phyloP scores from a whole-genome alignment of 768 basidiomycete species.

The Tremella mesenterica region DNA sequence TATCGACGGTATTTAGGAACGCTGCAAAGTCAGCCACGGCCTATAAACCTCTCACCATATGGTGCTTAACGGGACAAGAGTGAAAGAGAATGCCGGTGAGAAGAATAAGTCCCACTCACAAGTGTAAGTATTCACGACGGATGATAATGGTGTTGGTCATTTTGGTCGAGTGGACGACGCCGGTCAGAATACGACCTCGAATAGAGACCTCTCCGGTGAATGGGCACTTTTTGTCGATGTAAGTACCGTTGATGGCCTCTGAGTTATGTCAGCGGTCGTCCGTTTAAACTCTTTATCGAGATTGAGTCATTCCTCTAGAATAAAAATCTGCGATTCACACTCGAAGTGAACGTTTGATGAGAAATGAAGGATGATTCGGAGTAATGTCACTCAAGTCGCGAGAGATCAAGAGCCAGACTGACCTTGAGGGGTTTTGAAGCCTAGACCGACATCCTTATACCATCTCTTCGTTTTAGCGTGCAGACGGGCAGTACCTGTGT shows the following conservation, averaged over 20 bases:
- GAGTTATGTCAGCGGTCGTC: constrained; percentile 10
- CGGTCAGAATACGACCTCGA: constrained; percentile 96
- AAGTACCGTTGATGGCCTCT: constrained; percentile 91
- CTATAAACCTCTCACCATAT: not conserved
- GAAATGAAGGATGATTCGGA: no score
- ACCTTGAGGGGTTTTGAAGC: constrained; percentile 81
- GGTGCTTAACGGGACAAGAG: not conserved
- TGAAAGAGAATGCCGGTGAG: no score
- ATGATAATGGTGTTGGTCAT: constrained; percentile 99
- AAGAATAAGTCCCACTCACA: no score
- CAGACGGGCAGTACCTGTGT: no score
- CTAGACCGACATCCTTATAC: constrained; percentile 97
- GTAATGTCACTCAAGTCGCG: no score
- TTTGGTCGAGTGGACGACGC: constrained; percentile 96
- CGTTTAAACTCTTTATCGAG: no score
- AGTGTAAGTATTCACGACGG: constrained; percentile 53
- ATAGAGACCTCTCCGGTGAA: constrained; percentile 96
- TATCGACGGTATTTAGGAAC: constrained; percentile 99
- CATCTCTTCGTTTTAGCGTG: constrained; percentile 92
- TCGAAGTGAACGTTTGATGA: no score
- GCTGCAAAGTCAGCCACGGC: constrained; percentile 66
- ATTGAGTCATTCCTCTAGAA: no score
- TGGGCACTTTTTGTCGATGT: constrained; percentile 99
- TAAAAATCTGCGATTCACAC: no score
- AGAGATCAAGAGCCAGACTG: constrained; percentile 14